phyloP scores from a whole-genome alignment of 2,329 filamentous ascomycete species.

The Fusarium avenaceum region DNA sequence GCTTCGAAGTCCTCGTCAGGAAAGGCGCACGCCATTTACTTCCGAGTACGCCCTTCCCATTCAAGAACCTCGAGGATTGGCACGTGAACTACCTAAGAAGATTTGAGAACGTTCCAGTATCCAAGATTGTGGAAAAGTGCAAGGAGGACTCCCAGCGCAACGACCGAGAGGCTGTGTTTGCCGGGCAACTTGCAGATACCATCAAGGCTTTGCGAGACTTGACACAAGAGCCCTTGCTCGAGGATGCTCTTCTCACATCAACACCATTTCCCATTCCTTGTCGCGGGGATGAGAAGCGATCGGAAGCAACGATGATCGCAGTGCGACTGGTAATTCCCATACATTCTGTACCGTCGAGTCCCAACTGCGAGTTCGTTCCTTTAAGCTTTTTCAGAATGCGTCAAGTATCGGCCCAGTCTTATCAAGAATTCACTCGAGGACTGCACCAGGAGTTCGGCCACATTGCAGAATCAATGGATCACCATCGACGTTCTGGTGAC shows the following conservation, averaged over 20 bases:
- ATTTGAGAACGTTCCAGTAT: conserved; percentile 61
- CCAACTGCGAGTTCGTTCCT: conserved; percentile 70
- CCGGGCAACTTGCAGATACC: conserved; percentile 59
- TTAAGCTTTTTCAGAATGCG: conserved; percentile 75
- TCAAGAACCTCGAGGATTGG: conserved; percentile 66
- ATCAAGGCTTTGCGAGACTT: conserved; percentile 58
- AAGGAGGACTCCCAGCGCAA: conserved; percentile 52
- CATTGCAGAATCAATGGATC: conserved; percentile 53
- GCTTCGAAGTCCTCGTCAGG: conserved; percentile 74
- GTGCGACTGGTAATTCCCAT: conserved; percentile 74
- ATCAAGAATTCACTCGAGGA: conserved; percentile 70
- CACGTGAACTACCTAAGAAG: conserved; percentile 68
- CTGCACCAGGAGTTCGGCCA: conserved; percentile 73
- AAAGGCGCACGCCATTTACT: conserved; percentile 70
- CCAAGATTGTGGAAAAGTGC: conserved; percentile 50
- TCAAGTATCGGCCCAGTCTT: conserved; percentile 72
- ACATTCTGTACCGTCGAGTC: conserved; percentile 65
- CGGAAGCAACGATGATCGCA: conserved; percentile 59
- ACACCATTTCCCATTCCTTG: conserved; percentile 61
- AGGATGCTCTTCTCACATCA: conserved; percentile 61
- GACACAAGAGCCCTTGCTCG: conserved; percentile 61
- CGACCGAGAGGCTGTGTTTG: conserved; percentile 60
- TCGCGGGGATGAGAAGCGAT: conserved; percentile 35
- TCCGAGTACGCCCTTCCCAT: conserved; percentile 68
- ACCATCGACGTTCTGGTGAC: conserved; percentile 14